phyloP scores from a whole-genome alignment of 1,284 basidiomycete genomes.

The Pascua sp. region DNA sequence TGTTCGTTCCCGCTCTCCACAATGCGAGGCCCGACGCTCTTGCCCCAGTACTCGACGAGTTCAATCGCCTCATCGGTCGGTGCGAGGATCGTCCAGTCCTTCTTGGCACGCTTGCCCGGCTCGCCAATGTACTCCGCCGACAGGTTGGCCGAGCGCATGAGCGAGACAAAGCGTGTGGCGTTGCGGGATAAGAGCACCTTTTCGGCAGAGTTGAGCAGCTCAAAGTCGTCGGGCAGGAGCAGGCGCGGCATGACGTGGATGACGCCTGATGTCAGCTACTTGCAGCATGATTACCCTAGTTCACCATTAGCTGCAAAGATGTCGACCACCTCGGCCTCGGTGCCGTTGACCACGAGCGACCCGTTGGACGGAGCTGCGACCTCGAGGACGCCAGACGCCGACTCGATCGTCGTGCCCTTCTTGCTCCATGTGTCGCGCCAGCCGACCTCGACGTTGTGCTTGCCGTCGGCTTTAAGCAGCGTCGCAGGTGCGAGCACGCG shows the following conservation, averaged over 20 bases:
- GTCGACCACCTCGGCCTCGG: slow-evolving; percentile 64
- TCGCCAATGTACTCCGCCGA: slow-evolving; percentile 66
- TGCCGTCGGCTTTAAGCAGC: slow-evolving; percentile 50
- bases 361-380: slow-evolving; percentile 56
- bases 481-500: slow-evolving; percentile 75
- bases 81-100: slow-evolving; percentile 74
- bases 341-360: slow-evolving; percentile 62
- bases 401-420: slow-evolving; percentile 13
- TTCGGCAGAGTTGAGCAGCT: slow-evolving; percentile 72
- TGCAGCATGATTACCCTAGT: not conserved
- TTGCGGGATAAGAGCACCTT: slow-evolving; percentile 73
- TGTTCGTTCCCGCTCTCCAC: too few relatives aligned
- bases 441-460: slow-evolving; percentile 31
- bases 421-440: slow-evolving; percentile 39
- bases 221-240: slow-evolving; percentile 72
- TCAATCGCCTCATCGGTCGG: slow-evolving; percentile 80
- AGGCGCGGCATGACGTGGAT: slow-evolving; percentile 82
- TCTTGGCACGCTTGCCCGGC: slow-evolving; percentile 40
- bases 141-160: slow-evolving; percentile 77
- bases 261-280: slow-evolving; percentile 56
- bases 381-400: slow-evolving; percentile 63
- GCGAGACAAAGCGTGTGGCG: slow-evolving; percentile 82
- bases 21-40: slow-evolving; percentile 12
- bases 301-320: slow-evolving; percentile 82
- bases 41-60: slow-evolving; percentile 22